These are phyloP conservation scores for Cystobasidium ongulense DNA, from an alignment of 768 basidiomycete genomes.

Conservation along the genomic window DNA sequence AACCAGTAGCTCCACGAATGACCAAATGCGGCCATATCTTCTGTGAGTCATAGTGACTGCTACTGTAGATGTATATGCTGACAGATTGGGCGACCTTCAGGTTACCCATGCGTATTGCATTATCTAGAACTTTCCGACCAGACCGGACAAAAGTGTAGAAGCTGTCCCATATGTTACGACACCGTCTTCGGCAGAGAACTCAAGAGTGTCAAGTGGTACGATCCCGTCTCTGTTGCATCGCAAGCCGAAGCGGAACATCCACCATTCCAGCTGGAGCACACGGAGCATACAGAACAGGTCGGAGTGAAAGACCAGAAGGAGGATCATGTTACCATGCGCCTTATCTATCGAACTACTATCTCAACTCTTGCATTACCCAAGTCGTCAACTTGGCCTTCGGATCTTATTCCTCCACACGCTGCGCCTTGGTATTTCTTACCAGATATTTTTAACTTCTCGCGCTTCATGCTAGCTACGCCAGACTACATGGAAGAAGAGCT, in stretches of 20 bases:
- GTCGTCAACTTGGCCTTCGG: constrained; percentile 86
- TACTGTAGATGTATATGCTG: neutral
- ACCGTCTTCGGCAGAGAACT: constrained; percentile 80
- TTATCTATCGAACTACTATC: constrained; percentile 86
- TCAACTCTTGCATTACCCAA: constrained; percentile 90
- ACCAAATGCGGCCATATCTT: constrained; percentile 97
- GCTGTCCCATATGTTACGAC: constrained; percentile 94
- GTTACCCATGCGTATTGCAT: constrained; percentile 36
- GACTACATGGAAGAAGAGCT: constrained; percentile 70
- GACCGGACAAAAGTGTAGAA: constrained; percentile 59
- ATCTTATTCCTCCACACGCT: constrained; percentile 78
- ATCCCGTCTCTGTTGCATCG: constrained; percentile 44
- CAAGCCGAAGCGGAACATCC: constrained; percentile 8
- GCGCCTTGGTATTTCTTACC: constrained; percentile 95
- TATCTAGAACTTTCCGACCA: constrained; percentile 40
- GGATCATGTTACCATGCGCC: constrained; percentile 62
- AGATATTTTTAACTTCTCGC: constrained; percentile 74
- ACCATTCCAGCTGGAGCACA: neutral
- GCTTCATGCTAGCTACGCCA: constrained; percentile 94
- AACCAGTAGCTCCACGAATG: constrained; percentile 71
- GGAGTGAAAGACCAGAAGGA: neutral
- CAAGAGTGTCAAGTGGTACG: constrained; percentile 86
- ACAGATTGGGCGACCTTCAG: neutral
- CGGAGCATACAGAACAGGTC: neutral
- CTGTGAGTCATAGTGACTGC: constrained; percentile 52